Conservation (phyloP, 306 rosid species). For the Senna siamea region DNA sequence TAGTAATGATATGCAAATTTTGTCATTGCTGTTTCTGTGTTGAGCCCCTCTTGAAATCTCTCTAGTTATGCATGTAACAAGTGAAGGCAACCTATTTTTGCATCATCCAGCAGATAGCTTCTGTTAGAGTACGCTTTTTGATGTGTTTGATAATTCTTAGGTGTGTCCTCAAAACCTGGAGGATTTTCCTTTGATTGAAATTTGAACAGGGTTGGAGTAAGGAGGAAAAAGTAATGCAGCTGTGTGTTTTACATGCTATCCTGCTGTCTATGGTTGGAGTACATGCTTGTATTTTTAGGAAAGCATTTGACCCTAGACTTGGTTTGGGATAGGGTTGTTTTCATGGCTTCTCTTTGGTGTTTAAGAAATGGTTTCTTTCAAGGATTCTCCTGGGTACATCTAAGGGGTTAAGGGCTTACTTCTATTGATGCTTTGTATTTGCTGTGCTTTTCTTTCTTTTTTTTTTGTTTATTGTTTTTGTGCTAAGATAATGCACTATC, state of each 20-base stretch:
- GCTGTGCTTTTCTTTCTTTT: conserved; percentile 31
- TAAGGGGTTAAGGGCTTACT: background rate
- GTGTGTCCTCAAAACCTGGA: background rate
- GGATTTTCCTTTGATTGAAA: background rate
- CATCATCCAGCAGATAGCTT: background rate
- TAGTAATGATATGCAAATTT: no score
- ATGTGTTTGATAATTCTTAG: background rate
- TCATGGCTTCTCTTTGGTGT: background rate
- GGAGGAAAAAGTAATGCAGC: background rate
- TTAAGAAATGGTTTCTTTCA: background rate
- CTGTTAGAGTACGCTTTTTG: background rate
- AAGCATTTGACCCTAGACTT: conserved; percentile 9
- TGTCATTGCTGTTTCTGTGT: no score
- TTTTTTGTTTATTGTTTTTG: conserved; percentile 25
- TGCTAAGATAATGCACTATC: conserved; percentile 18
- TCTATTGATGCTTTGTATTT: conserved; percentile 17
- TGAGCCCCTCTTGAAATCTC: no score
- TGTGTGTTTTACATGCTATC: background rate
- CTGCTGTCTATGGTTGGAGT: background rate
- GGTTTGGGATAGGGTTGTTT: background rate
- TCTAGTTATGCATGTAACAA: no score
- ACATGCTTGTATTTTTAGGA: conserved; percentile 1
- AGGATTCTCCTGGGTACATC: background rate
- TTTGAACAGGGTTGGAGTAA: background rate
- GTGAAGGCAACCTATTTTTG: background rate